These are phyloP conservation scores for Solanum corneliomulleri DNA, from an alignment of 257 asterid species.

Conservation along the genomic window DNA sequence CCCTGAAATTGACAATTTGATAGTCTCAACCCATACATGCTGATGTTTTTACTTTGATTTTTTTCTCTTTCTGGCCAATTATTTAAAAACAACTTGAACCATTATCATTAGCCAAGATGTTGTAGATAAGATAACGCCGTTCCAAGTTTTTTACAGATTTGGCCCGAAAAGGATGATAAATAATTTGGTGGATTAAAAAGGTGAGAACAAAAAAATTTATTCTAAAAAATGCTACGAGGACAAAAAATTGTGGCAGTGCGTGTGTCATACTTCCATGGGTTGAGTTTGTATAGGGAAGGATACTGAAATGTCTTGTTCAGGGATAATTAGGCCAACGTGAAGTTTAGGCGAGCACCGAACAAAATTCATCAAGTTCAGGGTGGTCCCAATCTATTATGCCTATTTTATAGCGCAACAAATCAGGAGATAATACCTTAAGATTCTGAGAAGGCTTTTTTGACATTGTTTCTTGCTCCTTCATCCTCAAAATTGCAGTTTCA, in stretches of 20 bases:
- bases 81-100: not conserved
- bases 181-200: not conserved
- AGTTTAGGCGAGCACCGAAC: not conserved
- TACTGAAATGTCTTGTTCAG: not conserved
- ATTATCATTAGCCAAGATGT: not conserved
- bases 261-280: not conserved
- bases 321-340: not conserved
- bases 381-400: not conserved
- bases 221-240: not conserved
- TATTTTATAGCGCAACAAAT: not conserved
- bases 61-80: not conserved
- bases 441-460: conserved; percentile 79
- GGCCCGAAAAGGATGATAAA: not conserved
- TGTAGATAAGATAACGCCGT: not conserved
- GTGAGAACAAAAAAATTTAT: not conserved
- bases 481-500: conserved; percentile 75
- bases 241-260: not conserved
- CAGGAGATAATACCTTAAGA: conserved; percentile 49
- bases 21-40: not conserved
- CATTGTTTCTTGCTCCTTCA: conserved; percentile 64
- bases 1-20: not conserved
- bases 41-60: not conserved
- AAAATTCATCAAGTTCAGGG: not conserved
- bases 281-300: not conserved
- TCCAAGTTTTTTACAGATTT: not conserved